These are phyloP conservation scores for Leccinum solheimii DNA, from an alignment of 1,284 basidiomycete genomes.

Conservation along the genomic window DNA sequence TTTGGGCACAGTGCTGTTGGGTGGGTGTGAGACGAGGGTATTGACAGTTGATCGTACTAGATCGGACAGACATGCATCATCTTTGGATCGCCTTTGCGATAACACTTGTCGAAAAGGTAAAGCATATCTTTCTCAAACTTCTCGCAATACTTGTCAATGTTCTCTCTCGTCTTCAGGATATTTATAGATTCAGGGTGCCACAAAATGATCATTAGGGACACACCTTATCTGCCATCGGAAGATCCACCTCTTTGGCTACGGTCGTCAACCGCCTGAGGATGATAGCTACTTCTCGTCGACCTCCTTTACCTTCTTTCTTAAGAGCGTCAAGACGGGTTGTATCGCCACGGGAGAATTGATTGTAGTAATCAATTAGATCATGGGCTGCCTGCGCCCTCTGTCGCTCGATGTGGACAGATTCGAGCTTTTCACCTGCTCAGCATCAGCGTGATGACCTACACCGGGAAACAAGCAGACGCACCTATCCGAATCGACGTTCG, in stretches of 20 bases:
- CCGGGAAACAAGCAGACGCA: slow-evolving; percentile 33
- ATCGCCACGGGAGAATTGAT: slow-evolving; percentile 88
- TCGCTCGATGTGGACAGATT: slow-evolving; percentile 90
- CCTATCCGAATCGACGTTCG: slow-evolving; percentile 94
- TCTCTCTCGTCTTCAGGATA: slow-evolving; percentile 67
- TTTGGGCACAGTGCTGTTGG: slow-evolving; percentile 91
- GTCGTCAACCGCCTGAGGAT: slow-evolving; percentile 86
- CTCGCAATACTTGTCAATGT: slow-evolving; percentile 95
- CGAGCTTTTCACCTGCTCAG: slow-evolving; percentile 85
- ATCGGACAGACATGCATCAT: slow-evolving; percentile 89
- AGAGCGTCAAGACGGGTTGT: slow-evolving; percentile 76
- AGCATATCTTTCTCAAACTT: slow-evolving; percentile 99
- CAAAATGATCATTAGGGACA: slow-evolving; percentile 11
- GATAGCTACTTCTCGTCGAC: slow-evolving; percentile 86
- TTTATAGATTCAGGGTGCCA: slow-evolving; percentile 25
- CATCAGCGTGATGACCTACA: slow-evolving; percentile 14
- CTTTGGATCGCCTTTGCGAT: slow-evolving; percentile 95
- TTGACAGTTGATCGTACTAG: slow-evolving; percentile 1
- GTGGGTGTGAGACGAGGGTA: slow-evolving; percentile 14
- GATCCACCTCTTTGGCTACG: slow-evolving; percentile 90
- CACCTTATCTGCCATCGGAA: slow-evolving; percentile 80
- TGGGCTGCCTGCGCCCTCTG: slow-evolving; percentile 93
- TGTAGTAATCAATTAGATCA: slow-evolving; percentile 94
- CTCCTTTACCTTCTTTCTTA: slow-evolving; percentile 85
- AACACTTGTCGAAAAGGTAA: slow-evolving; percentile 91